Evolutionary conservation across 345 rosid genomes (phyloP), one percentile per base, ranked within the genome.

Genomic region (Stellera chamaejasme): DNA sequence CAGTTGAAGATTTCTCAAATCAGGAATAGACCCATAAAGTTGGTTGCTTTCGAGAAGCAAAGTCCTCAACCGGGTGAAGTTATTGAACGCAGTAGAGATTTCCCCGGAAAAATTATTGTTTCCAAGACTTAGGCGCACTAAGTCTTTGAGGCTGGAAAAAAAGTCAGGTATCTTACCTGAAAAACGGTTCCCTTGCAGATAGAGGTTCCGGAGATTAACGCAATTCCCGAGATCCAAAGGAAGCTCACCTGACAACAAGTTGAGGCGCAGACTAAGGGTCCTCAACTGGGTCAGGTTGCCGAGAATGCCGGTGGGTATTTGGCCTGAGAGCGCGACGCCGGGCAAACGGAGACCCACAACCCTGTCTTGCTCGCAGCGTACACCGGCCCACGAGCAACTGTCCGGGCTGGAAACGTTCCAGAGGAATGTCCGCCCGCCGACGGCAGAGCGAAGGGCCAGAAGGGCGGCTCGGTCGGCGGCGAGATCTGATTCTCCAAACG

Each of bases 371-470:
- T 72, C 73, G 70, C 97, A 93, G 0, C 0, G 19, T 26, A 93
- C 96, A 25, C 99, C 99, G 12, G 84, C 68, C 97, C 97, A 94
- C 39, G 62, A 60, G 67, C 99, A 94, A 6, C 96, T 96, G n/a
- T 63, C 69, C 48, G 58, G 23, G 13, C 60, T 77, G 5, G 79
- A 67, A 7, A 47, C 60, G 48, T 82, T 64, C 99, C 99, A 94
- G 53, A 83, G 75, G 45, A 79, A 72, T 27, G 97, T 85, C 9
- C 99, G 83, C 47, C 99, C 99, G 10, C 81, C 79, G 43, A 94
- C 83, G 44, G 95, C 60, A 56, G 92, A 75, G 11, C 99, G 89
- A 27, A 94, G 88, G 2, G 78, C 54, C 54, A 94, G 74, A 10
- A 94, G 91, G 7, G 97, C 96, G 4, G 82, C 71, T 25, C 81